These are phyloP conservation scores for Medicago truncatula DNA, from an alignment of 306 rosid genomes.

Conservation along the genomic window MtrunA17r5.0-ANR NC_053045.1:29180501-29181000, in stretches of 20 bases:
- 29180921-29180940: too few relatives aligned
- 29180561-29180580: too few relatives aligned
- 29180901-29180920: constrained; percentile 73
- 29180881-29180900: constrained; percentile 78
- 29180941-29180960: too few relatives aligned
- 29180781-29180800: not conserved
- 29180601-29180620: not conserved
- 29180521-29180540: constrained; percentile 79
- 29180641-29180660: not conserved
- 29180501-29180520: constrained; percentile 94
- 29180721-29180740: too few relatives aligned
- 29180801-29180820: constrained; percentile 72
- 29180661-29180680: not conserved
- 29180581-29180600: constrained; percentile 1
- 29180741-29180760: not conserved
- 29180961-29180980: not conserved
- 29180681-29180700: too few relatives aligned
- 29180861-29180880: constrained; percentile 82
- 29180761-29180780: not conserved
- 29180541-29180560: constrained; percentile 71
- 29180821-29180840: constrained; percentile 97
- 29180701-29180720: not conserved
- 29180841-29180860: constrained; percentile 78
- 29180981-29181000: not conserved
- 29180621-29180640: not conserved